These are phyloP conservation scores for Pisolithus sp. DNA, from an alignment of 768 basidiomycete genomes.

Conservation along the genomic window DNA sequence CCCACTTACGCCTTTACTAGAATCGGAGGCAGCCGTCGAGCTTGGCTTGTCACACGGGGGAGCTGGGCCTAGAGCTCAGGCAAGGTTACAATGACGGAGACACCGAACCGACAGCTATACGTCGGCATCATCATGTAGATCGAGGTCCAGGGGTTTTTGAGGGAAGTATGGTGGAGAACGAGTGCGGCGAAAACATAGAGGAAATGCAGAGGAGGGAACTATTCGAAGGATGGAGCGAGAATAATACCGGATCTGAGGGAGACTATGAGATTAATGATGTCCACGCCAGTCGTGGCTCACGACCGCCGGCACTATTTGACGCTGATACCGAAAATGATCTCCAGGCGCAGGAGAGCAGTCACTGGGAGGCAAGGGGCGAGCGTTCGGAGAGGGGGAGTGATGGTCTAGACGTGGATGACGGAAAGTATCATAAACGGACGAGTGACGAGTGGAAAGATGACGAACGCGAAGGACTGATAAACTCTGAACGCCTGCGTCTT, in stretches of 20 bases:
- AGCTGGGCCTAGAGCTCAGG: background rate
- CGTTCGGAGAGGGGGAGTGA: background rate
- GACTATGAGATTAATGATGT: background rate
- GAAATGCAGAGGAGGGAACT: background rate
- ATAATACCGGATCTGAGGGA: background rate
- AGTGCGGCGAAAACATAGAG: background rate
- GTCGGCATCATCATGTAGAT: background rate
- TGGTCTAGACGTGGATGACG: background rate
- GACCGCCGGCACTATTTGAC: background rate
- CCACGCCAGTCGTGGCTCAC: background rate
- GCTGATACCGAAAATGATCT: background rate
- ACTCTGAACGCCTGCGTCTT: no score
- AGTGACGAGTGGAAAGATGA: background rate
- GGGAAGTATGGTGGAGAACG: background rate
- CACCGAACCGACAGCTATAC: background rate
- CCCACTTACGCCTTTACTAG: conserved; percentile 31
- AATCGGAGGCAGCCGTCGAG: conserved; percentile 15
- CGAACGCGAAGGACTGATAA: background rate
- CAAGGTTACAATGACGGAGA: background rate
- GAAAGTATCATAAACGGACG: background rate
- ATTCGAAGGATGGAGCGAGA: background rate
- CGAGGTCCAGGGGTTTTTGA: background rate
- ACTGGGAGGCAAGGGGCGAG: background rate
- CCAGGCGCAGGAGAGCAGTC: no score
- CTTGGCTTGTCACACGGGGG: background rate